Conservation (phyloP, 495 filamentous ascomycete species). For the Sporormia fimetaria region DNA sequence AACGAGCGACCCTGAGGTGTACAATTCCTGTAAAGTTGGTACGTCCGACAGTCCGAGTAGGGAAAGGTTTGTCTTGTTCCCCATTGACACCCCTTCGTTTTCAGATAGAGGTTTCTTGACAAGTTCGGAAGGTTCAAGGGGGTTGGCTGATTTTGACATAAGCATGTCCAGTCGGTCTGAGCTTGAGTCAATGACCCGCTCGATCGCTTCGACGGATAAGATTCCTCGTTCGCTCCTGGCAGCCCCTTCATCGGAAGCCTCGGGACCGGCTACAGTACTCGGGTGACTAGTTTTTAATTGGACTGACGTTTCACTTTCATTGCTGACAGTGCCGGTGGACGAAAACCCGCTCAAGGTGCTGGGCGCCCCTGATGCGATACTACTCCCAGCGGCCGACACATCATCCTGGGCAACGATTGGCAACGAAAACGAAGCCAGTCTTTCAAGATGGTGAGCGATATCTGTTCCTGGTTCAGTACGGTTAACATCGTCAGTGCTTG, state of each 20-base stretch:
- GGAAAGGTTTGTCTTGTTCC: constrained; percentile 9
- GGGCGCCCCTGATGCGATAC: constrained; percentile 15
- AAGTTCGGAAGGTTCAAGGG: background rate
- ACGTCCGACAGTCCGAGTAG: background rate
- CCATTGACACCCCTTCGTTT: background rate
- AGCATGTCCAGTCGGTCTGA: constrained; percentile 11
- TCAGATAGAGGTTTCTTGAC: background rate
- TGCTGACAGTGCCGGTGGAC: too few species aligned
- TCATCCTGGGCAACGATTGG: constrained; percentile 15
- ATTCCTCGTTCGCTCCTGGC: background rate
- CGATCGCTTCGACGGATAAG: constrained; percentile 13
- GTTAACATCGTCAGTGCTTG: too few species aligned
- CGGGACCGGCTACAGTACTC: background rate
- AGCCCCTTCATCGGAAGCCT: background rate
- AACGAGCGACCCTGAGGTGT: background rate
- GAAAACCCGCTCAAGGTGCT: constrained; percentile 4
- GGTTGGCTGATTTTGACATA: background rate
- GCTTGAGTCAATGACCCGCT: constrained; percentile 9
- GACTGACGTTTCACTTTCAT: constrained; percentile 5
- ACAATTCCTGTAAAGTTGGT: background rate
- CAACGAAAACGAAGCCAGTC: constrained; percentile 19
- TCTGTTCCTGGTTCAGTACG: too few species aligned
- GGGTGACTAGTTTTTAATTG: background rate
- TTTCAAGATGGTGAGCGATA: constrained; percentile 22
- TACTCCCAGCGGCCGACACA: constrained; percentile 15